Base-by-base conservation (phyloP, 768 basidiomycete genomes). In the Rhizopogon salebrosus region DNA sequence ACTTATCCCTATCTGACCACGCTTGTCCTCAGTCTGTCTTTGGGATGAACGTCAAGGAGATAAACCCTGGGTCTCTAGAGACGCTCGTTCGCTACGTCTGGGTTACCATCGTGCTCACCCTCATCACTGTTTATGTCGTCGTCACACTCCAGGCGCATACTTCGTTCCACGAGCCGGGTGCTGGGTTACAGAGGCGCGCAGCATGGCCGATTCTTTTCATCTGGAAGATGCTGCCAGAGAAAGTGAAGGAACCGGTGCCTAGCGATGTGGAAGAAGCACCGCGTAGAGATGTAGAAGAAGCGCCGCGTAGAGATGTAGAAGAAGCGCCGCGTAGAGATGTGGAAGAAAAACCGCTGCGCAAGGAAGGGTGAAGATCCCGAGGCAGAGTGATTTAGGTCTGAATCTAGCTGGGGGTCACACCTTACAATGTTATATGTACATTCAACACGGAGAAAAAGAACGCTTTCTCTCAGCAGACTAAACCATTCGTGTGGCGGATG, bases 11-110 rank as follows among this genome's bases (percentile, higher is more conserved):
- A 4, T 10, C 36, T 37, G 37, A 41, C n/a, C 3, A 10, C n/a
- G 8, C 6, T 14, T 16, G 4, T 18, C 4, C 11, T 8, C 53
- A 83, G 81, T 65, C 70, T 16, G 67, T 76, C 4, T 83, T 81
- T 49, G 77, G 81, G 4, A 84, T 83, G 82, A 84, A 83, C 54
- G 62, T 83, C 40, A n/a, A 29, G 8, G 76, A 76, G 57, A 67
- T 83, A 51, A 73, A 72, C 50, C 52, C 54, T 62, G 60, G 62
- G 6, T n/a, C 40, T n/a, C 27, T 53, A 18, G 67, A 60, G 43
- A 72, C 73, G 0, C 58, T 82, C 1, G 37, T 31, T 2, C 72
- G 72, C 43, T 83, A 74, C 40, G 23, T 75, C 31, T 72, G 60
- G 14, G 58, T 63, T 1, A 75, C 80, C 1, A 35, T 83, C 6